Evolutionary conservation across 495 filamentous ascomycete species (phyloP).

Genomic region (Aspergillus diversus): DNA sequence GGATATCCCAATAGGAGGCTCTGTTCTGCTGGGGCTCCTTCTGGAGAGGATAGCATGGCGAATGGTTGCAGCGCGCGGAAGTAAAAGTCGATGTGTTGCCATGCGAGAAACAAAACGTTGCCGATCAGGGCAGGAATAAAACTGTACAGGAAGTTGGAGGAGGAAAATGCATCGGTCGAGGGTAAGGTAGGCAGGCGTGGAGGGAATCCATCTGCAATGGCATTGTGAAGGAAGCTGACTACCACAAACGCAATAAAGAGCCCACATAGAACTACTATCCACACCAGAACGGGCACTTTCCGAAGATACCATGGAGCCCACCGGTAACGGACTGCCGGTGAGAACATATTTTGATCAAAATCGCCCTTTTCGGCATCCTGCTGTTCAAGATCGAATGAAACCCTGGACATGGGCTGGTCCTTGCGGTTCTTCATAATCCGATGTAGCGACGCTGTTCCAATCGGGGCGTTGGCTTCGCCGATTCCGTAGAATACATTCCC

Average conservation of each 20-base stretch:
- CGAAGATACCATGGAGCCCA: slow-evolving; percentile 82
- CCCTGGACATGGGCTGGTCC: slow-evolving; percentile 37
- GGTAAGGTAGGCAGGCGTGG: slow-evolving; percentile 67
- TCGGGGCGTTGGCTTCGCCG: slow-evolving; percentile 61
- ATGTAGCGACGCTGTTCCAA: slow-evolving; percentile 59
- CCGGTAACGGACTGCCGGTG: slow-evolving; percentile 56
- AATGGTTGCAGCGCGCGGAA: slow-evolving; percentile 78
- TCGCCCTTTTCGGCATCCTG: slow-evolving; percentile 37
- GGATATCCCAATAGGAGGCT: slow-evolving; percentile 77
- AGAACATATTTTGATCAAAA: slow-evolving; percentile 48
- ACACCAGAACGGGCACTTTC: slow-evolving; percentile 62
- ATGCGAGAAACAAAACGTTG: slow-evolving; percentile 73
- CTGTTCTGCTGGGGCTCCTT: slow-evolving; percentile 66
- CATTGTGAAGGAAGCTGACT: slow-evolving; percentile 75
- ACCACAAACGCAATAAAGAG: slow-evolving; percentile 74
- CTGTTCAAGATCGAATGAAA: slow-evolving; percentile 49
- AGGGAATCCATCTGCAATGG: slow-evolving; percentile 67
- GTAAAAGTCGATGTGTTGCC: slow-evolving; percentile 75
- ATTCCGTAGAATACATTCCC: slow-evolving; percentile 66
- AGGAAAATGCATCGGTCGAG: slow-evolving; percentile 68
- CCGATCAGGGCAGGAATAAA: slow-evolving; percentile 80
- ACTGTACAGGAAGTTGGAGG: slow-evolving; percentile 85
- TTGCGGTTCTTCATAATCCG: slow-evolving; percentile 35
- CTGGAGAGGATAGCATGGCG: slow-evolving; percentile 59
- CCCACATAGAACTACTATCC: slow-evolving; percentile 62